A percentile compares a stretch with the other conserved stretches of the same genome.
These are phyloP conservation scores for Xylaria sp. DNA, from an alignment of 2,329 filamentous ascomycete genomes.

Conservation along the genomic window DNA sequence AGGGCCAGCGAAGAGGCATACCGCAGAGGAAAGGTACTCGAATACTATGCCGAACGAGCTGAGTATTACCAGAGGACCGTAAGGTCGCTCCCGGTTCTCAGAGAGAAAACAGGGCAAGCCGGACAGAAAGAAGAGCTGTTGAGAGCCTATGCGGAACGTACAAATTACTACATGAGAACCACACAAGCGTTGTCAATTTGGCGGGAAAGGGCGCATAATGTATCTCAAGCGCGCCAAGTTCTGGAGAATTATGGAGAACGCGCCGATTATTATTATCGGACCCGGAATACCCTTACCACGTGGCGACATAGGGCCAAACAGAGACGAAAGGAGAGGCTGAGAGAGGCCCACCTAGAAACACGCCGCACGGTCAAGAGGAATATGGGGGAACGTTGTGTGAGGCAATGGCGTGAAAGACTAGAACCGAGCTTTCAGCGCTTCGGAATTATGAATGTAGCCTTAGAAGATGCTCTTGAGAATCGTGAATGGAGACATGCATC, in stretches of 20 bases:
- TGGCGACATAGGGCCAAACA: slow-evolving; percentile 38
- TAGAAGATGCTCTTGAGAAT: slow-evolving; percentile 34
- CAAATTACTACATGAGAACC: slow-evolving; percentile 38
- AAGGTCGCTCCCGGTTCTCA: slow-evolving; percentile 32
- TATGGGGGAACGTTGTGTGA: slow-evolving; percentile 41
- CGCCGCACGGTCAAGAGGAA: slow-evolving; percentile 43
- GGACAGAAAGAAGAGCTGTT: slow-evolving; percentile 33
- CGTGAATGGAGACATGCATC: slow-evolving; percentile 33
- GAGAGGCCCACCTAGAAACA: slow-evolving; percentile 42
- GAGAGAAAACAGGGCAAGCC: slow-evolving; percentile 28
- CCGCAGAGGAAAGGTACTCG: slow-evolving; percentile 29
- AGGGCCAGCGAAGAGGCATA: slow-evolving; percentile 25
- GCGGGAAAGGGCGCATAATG: slow-evolving; percentile 33
- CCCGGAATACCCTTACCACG: slow-evolving; percentile 31
- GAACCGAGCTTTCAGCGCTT: slow-evolving; percentile 35
- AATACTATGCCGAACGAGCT: slow-evolving; percentile 36
- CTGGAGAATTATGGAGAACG: slow-evolving; percentile 36
- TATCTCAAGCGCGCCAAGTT: slow-evolving; percentile 30
- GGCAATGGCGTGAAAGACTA: slow-evolving; percentile 38
- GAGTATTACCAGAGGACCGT: slow-evolving; percentile 40
- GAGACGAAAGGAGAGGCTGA: slow-evolving; percentile 40
- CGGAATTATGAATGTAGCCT: slow-evolving; percentile 35
- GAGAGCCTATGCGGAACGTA: slow-evolving; percentile 36
- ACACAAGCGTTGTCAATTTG: slow-evolving; percentile 38
- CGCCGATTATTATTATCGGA: slow-evolving; percentile 41